These are phyloP conservation scores for Sordaria brevicollis DNA, from an alignment of 495 filamentous ascomycete genomes.

Conservation along the genomic window DNA sequence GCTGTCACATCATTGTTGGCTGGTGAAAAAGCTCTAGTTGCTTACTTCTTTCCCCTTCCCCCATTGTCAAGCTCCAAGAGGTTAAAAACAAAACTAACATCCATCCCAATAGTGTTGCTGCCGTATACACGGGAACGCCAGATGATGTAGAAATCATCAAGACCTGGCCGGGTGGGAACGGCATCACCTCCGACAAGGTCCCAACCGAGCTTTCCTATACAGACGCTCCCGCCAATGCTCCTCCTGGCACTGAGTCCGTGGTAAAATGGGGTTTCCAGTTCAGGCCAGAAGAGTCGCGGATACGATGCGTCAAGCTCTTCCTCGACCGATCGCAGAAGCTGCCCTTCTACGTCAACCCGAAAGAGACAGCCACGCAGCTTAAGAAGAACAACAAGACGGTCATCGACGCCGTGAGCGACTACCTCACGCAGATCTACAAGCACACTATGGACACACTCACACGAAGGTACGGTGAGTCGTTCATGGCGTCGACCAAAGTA, in stretches of 20 bases:
- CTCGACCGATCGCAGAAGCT: conserved; percentile 68
- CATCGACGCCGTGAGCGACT: conserved; percentile 54
- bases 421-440: conserved; percentile 56
- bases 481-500: conserved; percentile 50
- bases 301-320: conserved; percentile 73
- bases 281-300: conserved; percentile 58
- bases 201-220: conserved; percentile 51
- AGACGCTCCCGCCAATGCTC: conserved; percentile 25
- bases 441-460: conserved; percentile 67
- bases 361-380: conserved; percentile 63
- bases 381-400: conserved; percentile 52
- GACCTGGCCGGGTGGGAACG: conserved; percentile 68
- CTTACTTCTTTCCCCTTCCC: neutral
- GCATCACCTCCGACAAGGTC: conserved; percentile 60
- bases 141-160: conserved; percentile 76
- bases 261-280: conserved; percentile 74
- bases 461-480: conserved; percentile 50
- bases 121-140: conserved; percentile 64
- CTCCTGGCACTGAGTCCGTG: conserved; percentile 22
- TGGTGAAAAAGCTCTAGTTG: neutral
- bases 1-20: neutral
- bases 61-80: neutral
- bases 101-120: conserved; percentile 44
- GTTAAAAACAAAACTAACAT: neutral
- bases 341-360: conserved; percentile 64